Evolutionary conservation across 2,329 filamentous ascomycete species (phyloP).

Genomic region (Fusarium metavorans): DNA sequence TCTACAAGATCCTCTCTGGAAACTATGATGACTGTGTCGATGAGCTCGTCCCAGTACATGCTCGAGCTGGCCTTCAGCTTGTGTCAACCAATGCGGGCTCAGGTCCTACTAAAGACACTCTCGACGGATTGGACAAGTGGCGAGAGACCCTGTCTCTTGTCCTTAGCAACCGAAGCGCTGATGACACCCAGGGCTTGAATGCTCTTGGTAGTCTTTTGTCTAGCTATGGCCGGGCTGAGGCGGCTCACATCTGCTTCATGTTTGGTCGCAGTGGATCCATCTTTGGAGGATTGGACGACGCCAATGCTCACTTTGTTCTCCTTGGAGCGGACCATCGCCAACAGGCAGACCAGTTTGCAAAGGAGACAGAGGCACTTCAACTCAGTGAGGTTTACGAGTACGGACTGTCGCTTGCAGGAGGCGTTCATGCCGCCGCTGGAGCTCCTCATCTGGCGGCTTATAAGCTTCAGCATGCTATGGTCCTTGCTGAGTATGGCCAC

Average conservation of each 20-base stretch:
- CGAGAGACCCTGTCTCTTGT: slow-evolving; percentile 88
- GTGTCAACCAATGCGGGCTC: slow-evolving; percentile 78
- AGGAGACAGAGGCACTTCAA: slow-evolving; percentile 87
- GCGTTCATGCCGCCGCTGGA: slow-evolving; percentile 62
- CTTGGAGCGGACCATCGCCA: slow-evolving; percentile 85
- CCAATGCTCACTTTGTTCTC: slow-evolving; percentile 81
- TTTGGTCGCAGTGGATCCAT: slow-evolving; percentile 80
- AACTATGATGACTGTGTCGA: slow-evolving; percentile 96
- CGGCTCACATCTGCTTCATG: slow-evolving; percentile 93
- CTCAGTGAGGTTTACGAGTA: slow-evolving; percentile 98
- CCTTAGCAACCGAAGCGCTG: slow-evolving; percentile 85
- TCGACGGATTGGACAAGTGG: slow-evolving; percentile 93
- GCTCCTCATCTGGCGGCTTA: slow-evolving; percentile 89
- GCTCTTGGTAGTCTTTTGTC: slow-evolving; percentile 85
- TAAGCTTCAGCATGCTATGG: slow-evolving; percentile 89
- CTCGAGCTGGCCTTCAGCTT: slow-evolving; percentile 91
- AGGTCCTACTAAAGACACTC: slow-evolving; percentile 75
- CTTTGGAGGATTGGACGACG: slow-evolving; percentile 87
- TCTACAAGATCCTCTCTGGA: slow-evolving; percentile 94
- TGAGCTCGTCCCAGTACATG: slow-evolving; percentile 92
- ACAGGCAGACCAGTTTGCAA: slow-evolving; percentile 77
- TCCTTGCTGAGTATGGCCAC: slow-evolving; percentile 85
- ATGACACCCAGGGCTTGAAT: slow-evolving; percentile 82
- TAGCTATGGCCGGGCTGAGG: slow-evolving; percentile 88
- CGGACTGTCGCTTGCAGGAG: slow-evolving; percentile 77